Conservation (phyloP, 305 asterid genomes). For the Striga hermonthica region DNA sequence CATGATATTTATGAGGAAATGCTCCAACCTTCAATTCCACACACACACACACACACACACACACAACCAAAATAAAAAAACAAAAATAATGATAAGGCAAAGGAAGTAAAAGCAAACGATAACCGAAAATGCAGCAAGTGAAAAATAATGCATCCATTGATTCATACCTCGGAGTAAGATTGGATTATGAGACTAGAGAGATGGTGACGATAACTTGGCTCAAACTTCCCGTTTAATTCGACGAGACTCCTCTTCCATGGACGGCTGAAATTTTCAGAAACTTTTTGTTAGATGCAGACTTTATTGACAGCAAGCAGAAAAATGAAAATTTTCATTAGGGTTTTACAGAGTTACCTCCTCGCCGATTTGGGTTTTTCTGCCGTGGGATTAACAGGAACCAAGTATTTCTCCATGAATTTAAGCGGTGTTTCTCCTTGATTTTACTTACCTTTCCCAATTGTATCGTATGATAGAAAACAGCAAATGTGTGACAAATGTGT, state of each 20-base stretch:
- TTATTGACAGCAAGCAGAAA: background rate
- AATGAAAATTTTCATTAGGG: slow-evolving; percentile 1
- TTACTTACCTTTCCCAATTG: background rate
- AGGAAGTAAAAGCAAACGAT: too few species aligned
- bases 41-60: slow-evolving; percentile 11
- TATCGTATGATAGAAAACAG: too few species aligned
- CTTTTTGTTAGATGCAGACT: background rate
- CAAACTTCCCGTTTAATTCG: slow-evolving; percentile 65
- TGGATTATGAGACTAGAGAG: slow-evolving; percentile 49
- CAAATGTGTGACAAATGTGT: too few species aligned
- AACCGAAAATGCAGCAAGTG: background rate
- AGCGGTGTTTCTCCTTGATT: background rate
- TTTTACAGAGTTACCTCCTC: slow-evolving; percentile 39
- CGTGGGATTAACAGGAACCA: slow-evolving; percentile 37
- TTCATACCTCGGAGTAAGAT: slow-evolving; percentile 66
- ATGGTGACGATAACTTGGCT: slow-evolving; percentile 54
- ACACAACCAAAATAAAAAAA: background rate
- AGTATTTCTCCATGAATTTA: slow-evolving; percentile 51
- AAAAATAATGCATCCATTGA: slow-evolving; percentile 2
- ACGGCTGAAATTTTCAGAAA: slow-evolving; percentile 38
- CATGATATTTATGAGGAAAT: slow-evolving; percentile 73
- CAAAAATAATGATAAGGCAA: too few species aligned
- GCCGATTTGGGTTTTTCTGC: slow-evolving; percentile 36
- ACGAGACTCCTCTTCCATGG: slow-evolving; percentile 64
- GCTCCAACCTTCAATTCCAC: slow-evolving; percentile 46